Evolutionary conservation across 176 grass and related monocot genomes (phyloP).

Genomic region (Stipa capillata): DNA sequence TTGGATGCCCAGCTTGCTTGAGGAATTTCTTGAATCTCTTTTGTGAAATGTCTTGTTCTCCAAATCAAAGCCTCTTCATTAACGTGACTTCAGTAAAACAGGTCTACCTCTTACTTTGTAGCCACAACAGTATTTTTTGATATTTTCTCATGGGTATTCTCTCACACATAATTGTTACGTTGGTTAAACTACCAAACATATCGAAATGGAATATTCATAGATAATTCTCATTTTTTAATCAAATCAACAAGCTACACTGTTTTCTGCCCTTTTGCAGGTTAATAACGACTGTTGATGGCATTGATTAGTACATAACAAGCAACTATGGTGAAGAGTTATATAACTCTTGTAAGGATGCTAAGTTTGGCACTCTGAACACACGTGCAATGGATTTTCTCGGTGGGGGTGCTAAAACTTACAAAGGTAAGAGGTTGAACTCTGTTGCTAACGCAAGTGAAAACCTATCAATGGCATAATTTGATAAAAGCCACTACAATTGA

Average conservation of each 20-base stretch:
- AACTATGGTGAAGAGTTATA: constrained; percentile 69
- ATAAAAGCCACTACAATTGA: background rate
- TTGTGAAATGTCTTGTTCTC: constrained; percentile 94
- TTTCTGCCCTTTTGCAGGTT: constrained; percentile 48
- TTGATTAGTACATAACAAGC: constrained; percentile 80
- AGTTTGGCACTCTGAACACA: constrained; percentile 92
- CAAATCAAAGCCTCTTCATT: constrained; percentile 92
- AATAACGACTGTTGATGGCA: constrained; percentile 67
- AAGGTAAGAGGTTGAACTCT: constrained; percentile 41
- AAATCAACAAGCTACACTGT: background rate
- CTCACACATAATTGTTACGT: background rate
- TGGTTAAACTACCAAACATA: constrained; percentile 5
- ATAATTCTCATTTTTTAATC: background rate
- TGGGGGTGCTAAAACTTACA: constrained; percentile 68
- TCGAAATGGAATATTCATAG: background rate
- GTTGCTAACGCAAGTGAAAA: too few species aligned
- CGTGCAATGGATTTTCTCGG: constrained; percentile 98
- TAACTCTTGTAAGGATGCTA: constrained; percentile 97
- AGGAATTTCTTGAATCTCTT: constrained; percentile 97
- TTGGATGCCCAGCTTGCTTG: constrained; percentile 97
- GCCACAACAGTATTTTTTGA: background rate
- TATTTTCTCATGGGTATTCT: background rate
- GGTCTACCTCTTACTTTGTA: constrained; percentile 35
- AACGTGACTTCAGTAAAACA: constrained; percentile 87
- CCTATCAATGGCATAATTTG: background rate